Evolutionary conservation across 108 stramenopile species (phyloP).

Genomic region (Bacterosira constricta): DNA sequence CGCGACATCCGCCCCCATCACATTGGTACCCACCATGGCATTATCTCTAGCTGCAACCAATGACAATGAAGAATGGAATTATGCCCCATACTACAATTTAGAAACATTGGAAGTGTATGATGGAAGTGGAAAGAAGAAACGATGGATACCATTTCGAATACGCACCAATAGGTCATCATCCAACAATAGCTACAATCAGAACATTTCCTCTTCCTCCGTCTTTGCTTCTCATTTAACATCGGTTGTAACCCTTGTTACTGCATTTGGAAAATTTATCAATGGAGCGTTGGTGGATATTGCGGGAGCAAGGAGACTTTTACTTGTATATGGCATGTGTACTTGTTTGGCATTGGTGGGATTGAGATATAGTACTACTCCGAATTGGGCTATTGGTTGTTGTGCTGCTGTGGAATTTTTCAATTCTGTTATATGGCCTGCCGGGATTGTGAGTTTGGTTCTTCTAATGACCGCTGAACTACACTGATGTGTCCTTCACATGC

Average conservation of each 20-base stretch:
- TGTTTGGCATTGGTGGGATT: slow-evolving; percentile 56
- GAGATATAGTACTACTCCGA: slow-evolving; percentile 42
- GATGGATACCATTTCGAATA: slow-evolving; percentile 45
- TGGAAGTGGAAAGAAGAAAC: slow-evolving; percentile 30
- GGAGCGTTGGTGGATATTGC: slow-evolving; percentile 71
- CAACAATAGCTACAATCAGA: slow-evolving; percentile 11
- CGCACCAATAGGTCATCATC: slow-evolving; percentile 15
- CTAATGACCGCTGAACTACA: neutral
- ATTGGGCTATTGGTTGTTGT: slow-evolving; percentile 57
- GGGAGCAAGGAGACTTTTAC: slow-evolving; percentile 67
- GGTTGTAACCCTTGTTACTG: slow-evolving; percentile 66
- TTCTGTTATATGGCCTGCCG: slow-evolving; percentile 75
- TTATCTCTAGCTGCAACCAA: slow-evolving; percentile 32
- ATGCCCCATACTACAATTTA: slow-evolving; percentile 19
- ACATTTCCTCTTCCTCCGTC: slow-evolving; percentile 21
- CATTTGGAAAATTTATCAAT: slow-evolving; percentile 81
- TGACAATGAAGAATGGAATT: slow-evolving; percentile 23
- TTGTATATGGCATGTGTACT: slow-evolving; percentile 52
- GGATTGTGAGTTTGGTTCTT: slow-evolving; percentile 49
- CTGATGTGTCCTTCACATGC: neutral
- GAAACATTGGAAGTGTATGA: slow-evolving; percentile 43
- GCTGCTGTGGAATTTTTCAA: slow-evolving; percentile 76
- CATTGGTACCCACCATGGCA: slow-evolving; percentile 68
- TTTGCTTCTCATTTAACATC: slow-evolving; percentile 72
- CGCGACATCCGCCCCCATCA: slow-evolving; percentile 63